Percentiles rank a stretch among this genome's conserved stretches.
Conservation (phyloP, 164 flowering plant genomes). For the Warburgia ugandensis region DNA sequence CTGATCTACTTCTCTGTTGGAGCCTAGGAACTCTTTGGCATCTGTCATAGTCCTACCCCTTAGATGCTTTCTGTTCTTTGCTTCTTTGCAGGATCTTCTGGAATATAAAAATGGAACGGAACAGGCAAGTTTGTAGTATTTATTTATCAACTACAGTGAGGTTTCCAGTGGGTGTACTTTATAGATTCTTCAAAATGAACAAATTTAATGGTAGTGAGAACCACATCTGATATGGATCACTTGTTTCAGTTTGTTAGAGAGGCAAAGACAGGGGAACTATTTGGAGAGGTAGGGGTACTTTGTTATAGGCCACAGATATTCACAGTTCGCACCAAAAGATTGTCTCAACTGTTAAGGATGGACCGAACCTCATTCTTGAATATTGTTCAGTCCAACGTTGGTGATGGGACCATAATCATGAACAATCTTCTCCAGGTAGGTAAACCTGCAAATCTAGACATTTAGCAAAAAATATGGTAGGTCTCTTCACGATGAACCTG, state of each 20-base stretch:
- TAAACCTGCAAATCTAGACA: neutral
- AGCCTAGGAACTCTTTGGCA: neutral
- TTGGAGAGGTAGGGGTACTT: conserved; percentile 95
- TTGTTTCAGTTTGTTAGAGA: conserved; percentile 59
- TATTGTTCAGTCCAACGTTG: conserved; percentile 84
- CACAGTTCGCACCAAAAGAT: conserved; percentile 77
- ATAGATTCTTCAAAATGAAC: too few species aligned
- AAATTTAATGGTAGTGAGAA: too few species aligned
- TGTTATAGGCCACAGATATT: conserved; percentile 91
- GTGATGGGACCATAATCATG: conserved; percentile 92
- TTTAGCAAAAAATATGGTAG: too few species aligned
- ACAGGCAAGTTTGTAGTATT: conserved; percentile 39
- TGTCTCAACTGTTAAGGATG: conserved; percentile 74
- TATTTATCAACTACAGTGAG: neutral
- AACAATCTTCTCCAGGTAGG: conserved; percentile 90
- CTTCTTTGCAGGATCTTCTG: conserved; percentile 58
- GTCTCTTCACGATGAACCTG: too few species aligned
- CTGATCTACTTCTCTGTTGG: neutral
- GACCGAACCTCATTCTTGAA: conserved; percentile 78
- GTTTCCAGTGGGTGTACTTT: too few species aligned
- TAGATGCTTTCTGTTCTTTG: conserved; percentile 1
- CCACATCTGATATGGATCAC: neutral
- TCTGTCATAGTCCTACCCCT: neutral
- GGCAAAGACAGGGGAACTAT: conserved; percentile 59
- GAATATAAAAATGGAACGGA: conserved; percentile 55